A percentile compares a stretch with the other conserved stretches of the same genome.
Evolutionary conservation across 495 filamentous ascomycete species (phyloP).

Genomic region (Penicillium robsamsonii): DNA sequence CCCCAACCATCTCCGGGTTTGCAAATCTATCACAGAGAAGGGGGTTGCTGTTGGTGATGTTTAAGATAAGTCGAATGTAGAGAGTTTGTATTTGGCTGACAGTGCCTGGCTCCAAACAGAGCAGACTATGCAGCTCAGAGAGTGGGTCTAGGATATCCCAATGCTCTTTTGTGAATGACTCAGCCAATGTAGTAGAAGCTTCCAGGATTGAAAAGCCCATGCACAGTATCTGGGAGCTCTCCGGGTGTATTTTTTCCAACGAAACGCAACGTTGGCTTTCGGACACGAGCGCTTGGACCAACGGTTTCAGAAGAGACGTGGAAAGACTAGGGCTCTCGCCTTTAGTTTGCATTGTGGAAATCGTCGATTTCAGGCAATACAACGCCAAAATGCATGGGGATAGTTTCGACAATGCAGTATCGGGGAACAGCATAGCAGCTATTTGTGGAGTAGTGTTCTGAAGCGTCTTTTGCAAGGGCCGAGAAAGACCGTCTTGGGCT

Average conservation of each 20-base stretch:
- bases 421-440: slow-evolving; percentile 23
- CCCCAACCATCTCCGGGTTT: slow-evolving; percentile 51
- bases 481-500: slow-evolving; percentile 27
- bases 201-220: slow-evolving; percentile 64
- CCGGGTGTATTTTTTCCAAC: neutral
- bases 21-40: slow-evolving; percentile 65
- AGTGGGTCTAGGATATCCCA: slow-evolving; percentile 29
- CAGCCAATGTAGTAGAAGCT: slow-evolving; percentile 44
- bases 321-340: slow-evolving; percentile 28
- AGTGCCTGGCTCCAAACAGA: slow-evolving; percentile 18
- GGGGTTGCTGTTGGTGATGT: slow-evolving; percentile 80
- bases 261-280: slow-evolving; percentile 9
- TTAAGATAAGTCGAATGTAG: slow-evolving; percentile 72
- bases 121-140: slow-evolving; percentile 29
- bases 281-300: slow-evolving; percentile 31
- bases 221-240: slow-evolving; percentile 21
- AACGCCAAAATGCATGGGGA: slow-evolving; percentile 36
- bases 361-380: slow-evolving; percentile 28
- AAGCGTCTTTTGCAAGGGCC: slow-evolving; percentile 30
- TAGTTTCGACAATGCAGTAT: slow-evolving; percentile 17
- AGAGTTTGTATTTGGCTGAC: slow-evolving; percentile 26
- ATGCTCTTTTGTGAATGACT: slow-evolving; percentile 22
- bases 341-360: slow-evolving; percentile 30
- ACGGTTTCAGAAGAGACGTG: slow-evolving; percentile 19
- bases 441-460: slow-evolving; percentile 25